A percentile compares a stretch with the other conserved stretches of the same genome.
Conservation (phyloP, 2,329 filamentous ascomycete genomes). For the Penicillium sp. region DNA sequence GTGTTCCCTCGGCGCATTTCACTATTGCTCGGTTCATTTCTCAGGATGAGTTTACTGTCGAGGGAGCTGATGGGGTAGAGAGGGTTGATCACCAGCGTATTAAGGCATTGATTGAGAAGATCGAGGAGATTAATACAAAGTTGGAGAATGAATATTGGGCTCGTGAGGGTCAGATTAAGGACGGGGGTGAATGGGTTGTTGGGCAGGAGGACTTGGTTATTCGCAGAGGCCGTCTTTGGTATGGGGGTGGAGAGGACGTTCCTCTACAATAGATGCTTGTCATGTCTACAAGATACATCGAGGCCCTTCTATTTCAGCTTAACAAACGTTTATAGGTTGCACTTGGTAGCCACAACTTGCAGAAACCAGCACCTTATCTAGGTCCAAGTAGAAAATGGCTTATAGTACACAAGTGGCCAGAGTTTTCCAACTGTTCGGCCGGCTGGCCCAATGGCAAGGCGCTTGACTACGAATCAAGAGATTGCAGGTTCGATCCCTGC, state of each 20-base stretch:
- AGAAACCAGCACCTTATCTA: no score
- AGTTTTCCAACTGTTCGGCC: conserved; percentile 15
- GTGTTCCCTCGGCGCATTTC: conserved; percentile 84
- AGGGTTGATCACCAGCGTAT: conserved; percentile 52
- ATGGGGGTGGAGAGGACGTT: conserved; percentile 75
- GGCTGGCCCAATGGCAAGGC: conserved; percentile 50
- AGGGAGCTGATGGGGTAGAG: conserved; percentile 34
- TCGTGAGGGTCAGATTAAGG: conserved; percentile 39
- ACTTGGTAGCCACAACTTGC: no score
- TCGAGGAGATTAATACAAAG: conserved; percentile 73
- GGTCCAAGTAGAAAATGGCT: no score
- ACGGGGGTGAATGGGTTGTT: conserved; percentile 71
- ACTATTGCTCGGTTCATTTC: conserved; percentile 77
- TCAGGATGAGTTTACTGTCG: conserved; percentile 53
- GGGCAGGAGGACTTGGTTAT: conserved; percentile 75
- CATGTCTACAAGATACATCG: no score
- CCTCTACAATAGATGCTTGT: background rate
- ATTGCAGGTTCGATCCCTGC: conserved; percentile 49
- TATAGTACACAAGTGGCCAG: no score
- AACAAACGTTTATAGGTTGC: no score
- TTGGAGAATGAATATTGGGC: conserved; percentile 69
- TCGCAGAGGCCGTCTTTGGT: conserved; percentile 74
- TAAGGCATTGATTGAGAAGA: conserved; percentile 60
- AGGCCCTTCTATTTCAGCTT: no score
- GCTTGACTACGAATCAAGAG: conserved; percentile 53